Evolutionary conservation across 2,329 filamentous ascomycete species (phyloP).

Genomic region (Claviceps humidiphila): DNA sequence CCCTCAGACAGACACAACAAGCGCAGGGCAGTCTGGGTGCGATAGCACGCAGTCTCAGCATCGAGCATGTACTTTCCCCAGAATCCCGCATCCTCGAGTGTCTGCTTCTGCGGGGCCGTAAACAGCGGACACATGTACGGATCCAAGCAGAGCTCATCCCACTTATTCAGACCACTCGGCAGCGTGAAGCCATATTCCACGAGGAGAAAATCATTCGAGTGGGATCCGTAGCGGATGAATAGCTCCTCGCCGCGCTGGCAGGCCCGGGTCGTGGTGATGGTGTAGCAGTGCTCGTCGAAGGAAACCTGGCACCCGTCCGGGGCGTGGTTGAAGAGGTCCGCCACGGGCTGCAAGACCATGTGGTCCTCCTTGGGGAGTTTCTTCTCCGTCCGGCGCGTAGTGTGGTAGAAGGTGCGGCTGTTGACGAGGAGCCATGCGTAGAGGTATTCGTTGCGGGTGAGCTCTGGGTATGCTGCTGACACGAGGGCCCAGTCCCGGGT

Average conservation of each 20-base stretch:
- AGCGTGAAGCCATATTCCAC: constrained; percentile 50
- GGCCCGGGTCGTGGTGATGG: constrained; percentile 34
- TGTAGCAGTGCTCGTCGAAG: constrained; percentile 39
- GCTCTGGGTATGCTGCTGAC: constrained; percentile 13
- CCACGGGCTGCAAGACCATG: constrained; percentile 57
- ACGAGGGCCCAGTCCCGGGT: constrained; percentile 26
- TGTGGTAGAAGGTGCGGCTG: constrained; percentile 49
- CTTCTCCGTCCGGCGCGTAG: constrained; percentile 30
- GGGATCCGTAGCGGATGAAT: constrained; percentile 53
- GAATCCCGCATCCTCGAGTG: constrained; percentile 33
- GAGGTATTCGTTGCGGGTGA: constrained; percentile 28
- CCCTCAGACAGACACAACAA: constrained; percentile 20
- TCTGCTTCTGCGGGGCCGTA: constrained; percentile 18
- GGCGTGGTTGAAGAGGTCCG: constrained; percentile 56
- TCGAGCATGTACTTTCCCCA: constrained; percentile 40
- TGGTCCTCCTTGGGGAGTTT: constrained; percentile 37
- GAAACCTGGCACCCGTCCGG: constrained; percentile 37
- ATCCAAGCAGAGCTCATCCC: constrained; percentile 37
- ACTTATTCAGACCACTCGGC: constrained; percentile 28
- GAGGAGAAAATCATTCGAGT: constrained; percentile 58
- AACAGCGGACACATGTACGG: constrained; percentile 30
- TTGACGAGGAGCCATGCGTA: constrained; percentile 48
- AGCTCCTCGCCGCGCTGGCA: constrained; percentile 50
- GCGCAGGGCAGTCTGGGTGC: constrained; percentile 41
- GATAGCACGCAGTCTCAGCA: constrained; percentile 35